Base-by-base conservation (phyloP, 768 basidiomycete genomes). In the Pisolithus microcarpus region DNA sequence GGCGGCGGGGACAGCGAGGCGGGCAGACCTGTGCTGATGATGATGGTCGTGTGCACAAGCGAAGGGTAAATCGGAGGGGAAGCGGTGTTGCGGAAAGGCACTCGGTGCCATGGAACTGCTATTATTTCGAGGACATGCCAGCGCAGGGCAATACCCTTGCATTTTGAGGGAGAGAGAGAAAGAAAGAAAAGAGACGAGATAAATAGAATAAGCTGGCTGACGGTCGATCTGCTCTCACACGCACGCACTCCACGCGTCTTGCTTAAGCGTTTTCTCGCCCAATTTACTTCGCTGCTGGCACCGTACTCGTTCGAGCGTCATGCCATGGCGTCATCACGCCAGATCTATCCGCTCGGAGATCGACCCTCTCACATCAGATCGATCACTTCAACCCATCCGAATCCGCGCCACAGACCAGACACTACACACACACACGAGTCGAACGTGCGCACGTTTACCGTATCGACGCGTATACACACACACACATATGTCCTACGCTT, bases 1-100 rank as follows among this genome's bases (percentile, higher is more conserved):
- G 23, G 72, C 60, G 57, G 77, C 76, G 34, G 65, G 69, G 55
- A 65, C 68, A 56, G 43, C 21, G 16, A 38, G 71, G 63, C 43
- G 57, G 58, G 49, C 28, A 7, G 68, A 56, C 49, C 61, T 61
- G 42, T 56, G n/a, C n/a, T n/a, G n/a, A n/a, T n/a, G n/a, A n/a
- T n/a, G 34, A 34, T 34, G 34, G 34, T 34, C 13, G 34, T 34
- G 34, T 34, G 13, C 30, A 30, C 19, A 19, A 28, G 38, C 47
- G 13, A 60, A 49, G 43, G 50, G 38, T 11, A 50, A 50, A 49
- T 49, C 43, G 19, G 56, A 43, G 18, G 42, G 40, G 52, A 36
- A 13, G 34, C 28, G 52, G 48, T 40, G 52, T 24, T 38, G 52
- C 4, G 46, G 38, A 46, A 58, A 49, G 11, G 39, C 34, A 46